Conservation (phyloP, 148 eudicot genomes). For the Salicornia ramosissima region DNA sequence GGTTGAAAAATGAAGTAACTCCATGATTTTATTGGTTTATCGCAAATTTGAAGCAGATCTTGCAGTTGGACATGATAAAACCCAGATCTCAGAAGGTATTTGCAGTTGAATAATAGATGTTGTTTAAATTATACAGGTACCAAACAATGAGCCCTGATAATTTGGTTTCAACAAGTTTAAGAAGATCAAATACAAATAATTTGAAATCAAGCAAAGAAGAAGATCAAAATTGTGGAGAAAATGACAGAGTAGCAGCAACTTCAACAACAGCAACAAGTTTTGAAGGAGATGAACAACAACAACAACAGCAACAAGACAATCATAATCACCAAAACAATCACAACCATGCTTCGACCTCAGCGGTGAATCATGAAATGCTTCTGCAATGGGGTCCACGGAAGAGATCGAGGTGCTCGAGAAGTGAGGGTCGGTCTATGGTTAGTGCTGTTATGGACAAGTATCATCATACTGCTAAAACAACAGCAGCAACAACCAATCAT, state of each 20-base stretch:
- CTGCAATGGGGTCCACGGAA: slow-evolving; percentile 45
- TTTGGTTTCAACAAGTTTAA: slow-evolving; percentile 20
- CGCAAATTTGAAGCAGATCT: slow-evolving; percentile 5
- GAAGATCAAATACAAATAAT: slow-evolving; percentile 16
- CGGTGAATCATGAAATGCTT: slow-evolving; percentile 17
- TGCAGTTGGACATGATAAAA: background rate
- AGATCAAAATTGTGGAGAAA: slow-evolving; percentile 10
- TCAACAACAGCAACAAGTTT: background rate
- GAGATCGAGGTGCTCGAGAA: slow-evolving; percentile 38
- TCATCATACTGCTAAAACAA: too few species aligned
- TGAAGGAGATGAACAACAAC: background rate
- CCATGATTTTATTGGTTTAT: background rate
- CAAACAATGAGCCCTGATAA: slow-evolving; percentile 27
- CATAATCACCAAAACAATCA: background rate
- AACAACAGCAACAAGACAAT: background rate
- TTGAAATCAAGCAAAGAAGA: slow-evolving; percentile 25
- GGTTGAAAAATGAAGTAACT: background rate
- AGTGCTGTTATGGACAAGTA: background rate
- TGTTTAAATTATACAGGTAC: slow-evolving; percentile 21
- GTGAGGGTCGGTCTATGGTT: slow-evolving; percentile 18
- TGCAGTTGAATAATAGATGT: background rate
- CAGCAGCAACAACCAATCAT: background rate
- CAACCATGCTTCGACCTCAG: slow-evolving; percentile 1
- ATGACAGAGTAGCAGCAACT: background rate
- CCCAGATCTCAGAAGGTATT: slow-evolving; percentile 12